Percentiles rank a stretch among this genome's conserved stretches.
These are phyloP conservation scores for Mitragyna speciosa DNA, from an alignment of 257 asterid genomes.

Conservation along the genomic window DNA sequence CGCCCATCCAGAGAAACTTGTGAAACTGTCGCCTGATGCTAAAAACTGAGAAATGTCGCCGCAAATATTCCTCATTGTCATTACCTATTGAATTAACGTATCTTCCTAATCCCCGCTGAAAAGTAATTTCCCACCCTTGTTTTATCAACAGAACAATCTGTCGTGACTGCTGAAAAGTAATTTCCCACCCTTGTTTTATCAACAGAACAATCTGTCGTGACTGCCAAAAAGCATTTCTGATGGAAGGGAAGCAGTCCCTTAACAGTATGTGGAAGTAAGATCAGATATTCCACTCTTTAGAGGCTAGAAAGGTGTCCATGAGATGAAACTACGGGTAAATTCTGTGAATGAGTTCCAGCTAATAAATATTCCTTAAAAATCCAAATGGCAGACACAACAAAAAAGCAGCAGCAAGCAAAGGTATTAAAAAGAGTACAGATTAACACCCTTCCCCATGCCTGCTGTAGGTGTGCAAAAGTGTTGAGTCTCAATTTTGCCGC, in stretches of 20 bases:
- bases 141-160: not conserved
- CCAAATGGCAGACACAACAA: conserved; percentile 31
- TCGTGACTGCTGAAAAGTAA: not conserved
- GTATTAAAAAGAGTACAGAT: conserved; percentile 15
- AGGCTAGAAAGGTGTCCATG: not conserved
- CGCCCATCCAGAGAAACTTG: too few species aligned
- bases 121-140: not conserved
- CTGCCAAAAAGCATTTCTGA: not conserved
- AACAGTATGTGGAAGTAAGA: not conserved
- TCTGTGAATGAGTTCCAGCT: conserved; percentile 9
- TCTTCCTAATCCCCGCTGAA: not conserved
- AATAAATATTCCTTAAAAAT: conserved; percentile 7
- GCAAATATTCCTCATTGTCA: too few species aligned
- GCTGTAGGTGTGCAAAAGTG: conserved; percentile 23
- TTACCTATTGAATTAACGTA: not conserved
- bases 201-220: not conserved
- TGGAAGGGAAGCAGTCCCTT: too few species aligned
- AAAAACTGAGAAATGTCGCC: not conserved
- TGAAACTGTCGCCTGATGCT: not conserved
- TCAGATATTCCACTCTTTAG: not conserved
- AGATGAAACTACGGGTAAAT: conserved; percentile 2
- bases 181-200: not conserved
- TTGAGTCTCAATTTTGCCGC: conserved; percentile 36
- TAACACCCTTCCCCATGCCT: conserved; percentile 23
- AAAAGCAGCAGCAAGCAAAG: conserved; percentile 33